Evolutionary conservation across 805 yeast genomes (phyloP).

Genomic region (Candida namnaoensis): DNA sequence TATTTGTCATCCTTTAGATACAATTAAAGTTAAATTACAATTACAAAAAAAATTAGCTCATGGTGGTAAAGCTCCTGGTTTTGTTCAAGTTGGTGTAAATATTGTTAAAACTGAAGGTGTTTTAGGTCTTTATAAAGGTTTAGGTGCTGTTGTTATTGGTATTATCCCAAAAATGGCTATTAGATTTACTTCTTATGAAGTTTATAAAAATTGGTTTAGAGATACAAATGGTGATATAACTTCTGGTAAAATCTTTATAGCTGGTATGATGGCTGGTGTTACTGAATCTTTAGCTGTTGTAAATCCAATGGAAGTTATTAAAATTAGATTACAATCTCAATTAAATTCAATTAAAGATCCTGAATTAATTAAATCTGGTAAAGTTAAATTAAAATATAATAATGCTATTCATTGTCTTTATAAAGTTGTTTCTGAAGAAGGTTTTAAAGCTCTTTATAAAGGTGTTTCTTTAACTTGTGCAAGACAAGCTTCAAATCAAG

Average conservation of each 20-base stretch:
- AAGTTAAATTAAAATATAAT: slow-evolving; percentile 47
- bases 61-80: slow-evolving; percentile 75
- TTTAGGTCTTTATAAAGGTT: slow-evolving; percentile 85
- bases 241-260: slow-evolving; percentile 70
- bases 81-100: slow-evolving; percentile 68
- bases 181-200: slow-evolving; percentile 90
- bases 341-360: slow-evolving; percentile 86
- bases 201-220: slow-evolving; percentile 63
- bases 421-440: slow-evolving; percentile 84
- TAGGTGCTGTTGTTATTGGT: slow-evolving; percentile 95
- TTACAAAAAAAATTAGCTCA: slow-evolving; percentile 51
- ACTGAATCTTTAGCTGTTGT: slow-evolving; percentile 94
- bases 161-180: slow-evolving; percentile 98
- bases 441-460: slow-evolving; percentile 78
- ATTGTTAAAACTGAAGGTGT: slow-evolving; percentile 78
- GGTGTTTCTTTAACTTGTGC: slow-evolving; percentile 96
- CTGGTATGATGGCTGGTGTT: slow-evolving; percentile 97
- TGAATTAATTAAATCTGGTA: slow-evolving; percentile 13
- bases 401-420: slow-evolving; percentile 89
- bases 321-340: slow-evolving; percentile 94
- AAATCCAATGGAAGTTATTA: slow-evolving; percentile 96
- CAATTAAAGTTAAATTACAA: slow-evolving; percentile 97
- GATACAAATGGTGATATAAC: slow-evolving; percentile 55
- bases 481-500: slow-evolving; percentile 97
- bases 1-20: slow-evolving; percentile 96